Percentiles rank a stretch among this genome's conserved stretches.
These are phyloP conservation scores for Pisolithus orientalis DNA, from an alignment of 768 basidiomycete species.

Conservation along the genomic window DNA sequence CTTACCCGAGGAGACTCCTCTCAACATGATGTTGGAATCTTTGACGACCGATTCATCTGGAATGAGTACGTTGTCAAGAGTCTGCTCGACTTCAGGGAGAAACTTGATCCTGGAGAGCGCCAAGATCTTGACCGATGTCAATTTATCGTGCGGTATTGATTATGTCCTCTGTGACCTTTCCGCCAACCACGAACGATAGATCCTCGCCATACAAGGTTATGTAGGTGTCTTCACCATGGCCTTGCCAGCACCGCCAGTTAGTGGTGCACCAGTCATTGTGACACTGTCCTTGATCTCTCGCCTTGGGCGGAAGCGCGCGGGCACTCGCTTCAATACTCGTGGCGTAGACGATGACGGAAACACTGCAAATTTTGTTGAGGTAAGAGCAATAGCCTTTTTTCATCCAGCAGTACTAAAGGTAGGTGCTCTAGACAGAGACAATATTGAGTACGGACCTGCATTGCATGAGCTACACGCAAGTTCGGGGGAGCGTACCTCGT, in stretches of 20 bases:
- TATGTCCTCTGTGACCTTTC: constrained; percentile 5
- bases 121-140: constrained; percentile 75
- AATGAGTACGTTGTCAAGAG: constrained; percentile 87
- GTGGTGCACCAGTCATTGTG: constrained; percentile 64
- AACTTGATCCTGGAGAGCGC: constrained; percentile 63
- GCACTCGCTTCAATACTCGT: constrained; percentile 94
- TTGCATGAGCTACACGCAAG: constrained; percentile 88
- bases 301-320: constrained; percentile 91
- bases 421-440: constrained; percentile 71
- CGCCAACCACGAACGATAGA: constrained; percentile 33
- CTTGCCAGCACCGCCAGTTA: constrained; percentile 66
- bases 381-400: constrained; percentile 22
- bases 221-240: constrained; percentile 79
- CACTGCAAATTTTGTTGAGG: constrained; percentile 96
- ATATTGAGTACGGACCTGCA: constrained; percentile 82
- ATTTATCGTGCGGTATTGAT: constrained; percentile 60
- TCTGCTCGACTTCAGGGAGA: constrained; percentile 80
- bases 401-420: constrained; percentile 5
- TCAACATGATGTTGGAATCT: constrained; percentile 48
- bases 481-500: constrained; percentile 94
- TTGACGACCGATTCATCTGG: constrained; percentile 90
- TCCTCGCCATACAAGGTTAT: constrained; percentile 92
- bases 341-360: constrained; percentile 95
- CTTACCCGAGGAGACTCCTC: constrained; percentile 44
- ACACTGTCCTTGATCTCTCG: constrained; percentile 81